Evolutionary conservation across 1,284 basidiomycete species (phyloP).

Genomic region (Tilletia setariae): DNA sequence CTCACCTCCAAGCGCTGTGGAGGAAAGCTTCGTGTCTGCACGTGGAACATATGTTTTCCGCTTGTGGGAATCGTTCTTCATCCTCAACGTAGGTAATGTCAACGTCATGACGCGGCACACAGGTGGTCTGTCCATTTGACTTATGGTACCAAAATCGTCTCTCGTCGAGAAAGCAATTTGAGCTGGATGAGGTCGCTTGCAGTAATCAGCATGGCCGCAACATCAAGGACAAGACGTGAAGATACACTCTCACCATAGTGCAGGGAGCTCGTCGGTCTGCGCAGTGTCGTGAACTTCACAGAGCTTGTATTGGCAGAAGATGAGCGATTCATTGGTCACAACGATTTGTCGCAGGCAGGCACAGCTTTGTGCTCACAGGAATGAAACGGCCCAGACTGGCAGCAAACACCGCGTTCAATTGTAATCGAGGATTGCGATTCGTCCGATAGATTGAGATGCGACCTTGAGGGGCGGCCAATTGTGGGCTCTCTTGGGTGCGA

Average conservation of each 20-base stretch:
- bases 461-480: background rate
- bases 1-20: background rate
- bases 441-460: no score
- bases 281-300: slow-evolving; percentile 9
- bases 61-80: slow-evolving; percentile 9
- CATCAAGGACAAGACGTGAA: no score
- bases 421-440: no score
- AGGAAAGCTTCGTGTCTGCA: slow-evolving; percentile 6
- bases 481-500: background rate
- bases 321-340: background rate
- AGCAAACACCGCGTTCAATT: background rate
- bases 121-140: background rate
- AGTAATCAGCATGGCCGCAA: background rate
- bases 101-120: background rate
- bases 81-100: slow-evolving; percentile 12
- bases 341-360: background rate
- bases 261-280: background rate
- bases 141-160: background rate
- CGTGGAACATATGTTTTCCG: slow-evolving; percentile 3
- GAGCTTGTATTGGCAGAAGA: background rate
- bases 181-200: background rate
- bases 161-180: slow-evolving; percentile 11
- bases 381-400: background rate
- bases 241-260: slow-evolving; percentile 4
- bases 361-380: background rate